Evolutionary conservation across 208 protist genomes (phyloP), one percentile per base, ranked within the genome.

Genomic region (Leishmania major): DNA sequence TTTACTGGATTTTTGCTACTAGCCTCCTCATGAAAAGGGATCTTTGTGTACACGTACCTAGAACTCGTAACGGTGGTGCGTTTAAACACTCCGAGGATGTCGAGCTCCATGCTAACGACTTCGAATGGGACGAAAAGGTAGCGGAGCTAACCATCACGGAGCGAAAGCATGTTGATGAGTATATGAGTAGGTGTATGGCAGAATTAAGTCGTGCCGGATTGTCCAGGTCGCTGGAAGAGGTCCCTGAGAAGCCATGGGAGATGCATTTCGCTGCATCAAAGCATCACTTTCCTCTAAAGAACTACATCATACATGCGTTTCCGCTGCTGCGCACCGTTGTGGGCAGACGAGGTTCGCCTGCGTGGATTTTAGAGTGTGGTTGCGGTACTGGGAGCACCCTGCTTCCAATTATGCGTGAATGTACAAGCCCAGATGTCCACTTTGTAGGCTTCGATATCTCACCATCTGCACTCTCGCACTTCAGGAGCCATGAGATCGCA

Each of bases 281-380:
- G 71, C 86, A 92, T 45, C 91, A 95, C 35, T 96, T 95, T 84
- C 93, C 93, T 28, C 64, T 96, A 35, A 96, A 96, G 78, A 96
- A 96, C 85, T 94, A 95, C 72, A 93, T 94, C 79, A 77, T 92
- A 72, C 90, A 93, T 47, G 92, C 92, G 3, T 96, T 96, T 84
- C 92, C 92, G 6, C 19, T 90, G 17, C 62, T 96, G 19, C 89
- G 85, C 22, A 78, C 53, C n/a, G 82, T 89, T 57, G 75, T 92
- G 6, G 31, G 37, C 13, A 6, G 76, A 43, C 31, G 6, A 8
- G 35, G 70, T 0, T 2, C 15, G 28, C 45, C 74, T 2, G 10
- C 76, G 5, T 81, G 79, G 84, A 78, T 96, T 80, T 75, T 96
- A 69, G 90, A 97, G 75, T 95, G 92, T 51, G 92, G 93, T 19